Evolutionary conservation across 73 alveolate genomes (phyloP).

Genomic region (Durusdinium trenchii): DNA sequence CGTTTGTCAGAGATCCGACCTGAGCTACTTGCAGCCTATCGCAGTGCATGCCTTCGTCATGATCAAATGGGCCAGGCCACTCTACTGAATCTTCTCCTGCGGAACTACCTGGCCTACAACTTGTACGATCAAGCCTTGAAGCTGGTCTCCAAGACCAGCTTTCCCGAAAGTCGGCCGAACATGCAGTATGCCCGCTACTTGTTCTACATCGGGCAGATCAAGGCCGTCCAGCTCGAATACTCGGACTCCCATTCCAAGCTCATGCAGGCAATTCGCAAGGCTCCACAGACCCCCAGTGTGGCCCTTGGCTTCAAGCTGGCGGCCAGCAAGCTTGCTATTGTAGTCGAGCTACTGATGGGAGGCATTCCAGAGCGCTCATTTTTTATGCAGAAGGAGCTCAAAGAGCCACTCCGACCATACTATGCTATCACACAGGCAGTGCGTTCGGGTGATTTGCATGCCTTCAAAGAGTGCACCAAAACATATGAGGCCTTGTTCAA

Average conservation of each 20-base stretch:
- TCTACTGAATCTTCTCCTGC: constrained; percentile 97
- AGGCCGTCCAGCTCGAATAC: constrained; percentile 97
- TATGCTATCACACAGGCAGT: constrained; percentile 97
- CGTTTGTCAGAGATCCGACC: constrained; percentile 82
- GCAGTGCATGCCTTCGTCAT: constrained; percentile 88
- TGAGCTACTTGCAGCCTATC: constrained; percentile 92
- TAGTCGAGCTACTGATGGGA: constrained; percentile 98
- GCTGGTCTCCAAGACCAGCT: constrained; percentile 98
- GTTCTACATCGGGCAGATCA: constrained; percentile 98
- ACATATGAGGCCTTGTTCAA: constrained; percentile 70
- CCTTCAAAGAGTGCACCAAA: constrained; percentile 94
- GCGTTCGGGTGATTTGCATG: constrained; percentile 98
- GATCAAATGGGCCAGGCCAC: constrained; percentile 97
- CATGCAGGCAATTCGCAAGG: constrained; percentile 96
- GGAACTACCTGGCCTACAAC: constrained; percentile 98
- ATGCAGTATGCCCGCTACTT: constrained; percentile 98
- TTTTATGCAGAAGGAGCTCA: constrained; percentile 96
- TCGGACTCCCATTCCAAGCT: constrained; percentile 98
- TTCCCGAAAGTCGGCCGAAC: constrained; percentile 98
- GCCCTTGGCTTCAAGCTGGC: constrained; percentile 96
- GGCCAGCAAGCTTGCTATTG: constrained; percentile 89
- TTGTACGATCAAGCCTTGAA: constrained; percentile 97
- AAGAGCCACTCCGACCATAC: constrained; percentile 98
- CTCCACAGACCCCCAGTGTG: constrained; percentile 92
- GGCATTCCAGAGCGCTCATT: constrained; percentile 98